phyloP scores from a whole-genome alignment of 306 rosid genomes.

The Spatholobus suberectus region DNA sequence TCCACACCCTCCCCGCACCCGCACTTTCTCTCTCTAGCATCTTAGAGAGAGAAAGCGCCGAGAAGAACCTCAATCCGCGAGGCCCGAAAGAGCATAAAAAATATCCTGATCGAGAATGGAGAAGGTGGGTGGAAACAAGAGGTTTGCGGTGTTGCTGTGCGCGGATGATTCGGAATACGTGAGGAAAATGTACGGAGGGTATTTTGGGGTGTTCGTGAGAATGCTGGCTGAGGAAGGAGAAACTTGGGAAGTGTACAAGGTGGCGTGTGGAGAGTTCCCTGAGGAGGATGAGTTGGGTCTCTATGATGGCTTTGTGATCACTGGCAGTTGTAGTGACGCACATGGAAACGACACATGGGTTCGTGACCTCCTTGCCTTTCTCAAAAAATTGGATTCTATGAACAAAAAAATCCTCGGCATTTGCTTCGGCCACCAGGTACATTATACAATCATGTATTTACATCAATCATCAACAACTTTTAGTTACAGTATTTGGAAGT shows the following conservation, averaged over 20 bases:
- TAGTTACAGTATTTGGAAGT: no score
- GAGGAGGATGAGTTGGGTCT: constrained; percentile 52
- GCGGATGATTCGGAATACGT: constrained; percentile 89
- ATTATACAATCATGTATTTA: no score
- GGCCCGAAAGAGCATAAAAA: no score
- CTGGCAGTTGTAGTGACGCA: constrained; percentile 89
- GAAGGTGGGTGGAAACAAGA: no score
- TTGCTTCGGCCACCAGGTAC: constrained; percentile 94
- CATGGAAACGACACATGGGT: constrained; percentile 82
- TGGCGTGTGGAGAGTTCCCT: constrained; percentile 73
- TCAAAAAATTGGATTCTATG: constrained; percentile 59
- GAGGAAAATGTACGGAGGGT: constrained; percentile 80
- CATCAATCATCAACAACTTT: background rate
- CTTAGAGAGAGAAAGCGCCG: constrained; percentile 25
- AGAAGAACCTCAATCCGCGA: no score
- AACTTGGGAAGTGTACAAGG: constrained; percentile 73
- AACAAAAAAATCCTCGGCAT: constrained; percentile 79
- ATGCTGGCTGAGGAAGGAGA: constrained; percentile 91
- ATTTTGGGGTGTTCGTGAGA: constrained; percentile 70
- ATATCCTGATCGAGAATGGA: constrained; percentile 4
- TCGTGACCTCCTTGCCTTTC: constrained; percentile 54
- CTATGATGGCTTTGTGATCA: constrained; percentile 80
- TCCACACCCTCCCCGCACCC: background rate
- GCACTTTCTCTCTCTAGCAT: constrained; percentile 37
- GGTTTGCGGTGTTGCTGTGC: constrained; percentile 71